Evolutionary conservation across 2,329 filamentous ascomycete species (phyloP), one percentile per base, ranked within the genome.

Genomic region (Colletotrichum viniferum): DNA sequence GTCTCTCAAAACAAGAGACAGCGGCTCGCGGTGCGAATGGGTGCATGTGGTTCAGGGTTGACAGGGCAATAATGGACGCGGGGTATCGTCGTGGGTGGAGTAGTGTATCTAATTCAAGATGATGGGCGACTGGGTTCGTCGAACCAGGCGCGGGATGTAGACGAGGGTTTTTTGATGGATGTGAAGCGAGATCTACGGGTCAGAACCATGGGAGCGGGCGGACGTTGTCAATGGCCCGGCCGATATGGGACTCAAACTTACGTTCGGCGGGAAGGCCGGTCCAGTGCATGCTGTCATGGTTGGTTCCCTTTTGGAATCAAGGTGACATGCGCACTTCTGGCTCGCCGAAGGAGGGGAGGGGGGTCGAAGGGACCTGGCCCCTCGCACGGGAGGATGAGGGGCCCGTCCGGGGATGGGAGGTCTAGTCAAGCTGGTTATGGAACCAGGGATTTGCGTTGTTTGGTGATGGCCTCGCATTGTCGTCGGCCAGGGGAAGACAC

Each of bases 31-130:
- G n/a, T 7, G 34, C 26, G 32, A 63, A 63, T n/a, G 30, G 13
- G n/a, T 36, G 60, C 32, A 63, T 24, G n/a, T n/a, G 18, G 34
- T 65, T 67, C 64, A 65, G 52, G 36, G 56, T 61, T 28, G 55
- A 48, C 18, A 24, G 34, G 43, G 58, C 13, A 30, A 64, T 60
- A 36, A 36, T 73, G 63, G 34, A 52, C 56, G 73, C 38, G 63
- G 73, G 73, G 63, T 73, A 64, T 73, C 58, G 58, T 32, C 62
- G 18, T 38, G 14, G 28, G 69, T 64, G 69, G 69, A 52, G 38
- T 14, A 48, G 26, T 60, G 73, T 69, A 61, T 75, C 73, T 75
- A 75, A 75, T 68, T 75, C 69, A 28, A 73, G 69, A 69, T 73
- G 73, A 75, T 69, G 73, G 63, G 70, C 63, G 69, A 73, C 73